Evolutionary conservation across 1,139 yeast species (phyloP).

Genomic region (Hansenula sp.): DNA sequence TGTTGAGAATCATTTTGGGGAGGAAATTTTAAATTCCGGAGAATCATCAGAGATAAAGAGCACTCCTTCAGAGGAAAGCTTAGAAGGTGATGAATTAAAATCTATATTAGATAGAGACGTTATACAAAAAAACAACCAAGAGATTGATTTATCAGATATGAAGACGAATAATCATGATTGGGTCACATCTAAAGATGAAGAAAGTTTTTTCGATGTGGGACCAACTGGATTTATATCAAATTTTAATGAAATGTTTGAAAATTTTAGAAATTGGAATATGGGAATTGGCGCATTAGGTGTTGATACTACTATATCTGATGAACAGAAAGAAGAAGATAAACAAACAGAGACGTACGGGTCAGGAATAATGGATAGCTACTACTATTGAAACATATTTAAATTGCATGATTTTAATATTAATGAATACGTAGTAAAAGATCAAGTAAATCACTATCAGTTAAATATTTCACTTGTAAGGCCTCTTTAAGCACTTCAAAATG

Average conservation of each 20-base stretch:
- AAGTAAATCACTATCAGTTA: slow-evolving; percentile 29
- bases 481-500: slow-evolving; percentile 24
- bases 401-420: slow-evolving; percentile 1
- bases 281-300: neutral
- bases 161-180: slow-evolving; percentile 29
- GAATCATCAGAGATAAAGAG: neutral
- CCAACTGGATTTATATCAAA: slow-evolving; percentile 68
- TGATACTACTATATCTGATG: neutral
- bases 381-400: neutral
- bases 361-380: neutral
- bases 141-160: neutral
- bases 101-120: neutral
- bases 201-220: slow-evolving; percentile 59
- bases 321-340: neutral
- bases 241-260: slow-evolving; percentile 44
- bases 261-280: slow-evolving; percentile 21
- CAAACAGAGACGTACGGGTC: neutral
- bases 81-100: neutral
- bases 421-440: slow-evolving; percentile 30
- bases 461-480: slow-evolving; percentile 16
- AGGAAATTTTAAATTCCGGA: slow-evolving; percentile 1
- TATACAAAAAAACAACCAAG: slow-evolving; percentile 1
- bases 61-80: neutral
- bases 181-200: slow-evolving; percentile 44
- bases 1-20: slow-evolving; percentile 60